phyloP scores from a whole-genome alignment of 2,329 filamentous ascomycete genomes.

The Albophoma yamanashiensis region DNA sequence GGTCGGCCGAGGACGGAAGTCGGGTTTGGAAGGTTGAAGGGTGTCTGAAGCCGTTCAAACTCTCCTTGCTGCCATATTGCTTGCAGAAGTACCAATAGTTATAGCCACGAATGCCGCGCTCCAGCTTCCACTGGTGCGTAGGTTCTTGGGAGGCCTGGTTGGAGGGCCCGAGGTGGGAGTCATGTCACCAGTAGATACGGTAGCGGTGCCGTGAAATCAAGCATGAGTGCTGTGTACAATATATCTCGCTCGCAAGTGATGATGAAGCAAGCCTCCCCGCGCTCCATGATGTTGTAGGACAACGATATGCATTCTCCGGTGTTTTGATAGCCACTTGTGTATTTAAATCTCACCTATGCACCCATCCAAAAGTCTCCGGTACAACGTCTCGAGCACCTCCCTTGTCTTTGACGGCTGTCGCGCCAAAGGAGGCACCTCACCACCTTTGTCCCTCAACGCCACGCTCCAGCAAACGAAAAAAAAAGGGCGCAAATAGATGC shows the following conservation, averaged over 20 bases:
- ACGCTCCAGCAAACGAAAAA: background rate
- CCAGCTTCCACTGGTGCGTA: background rate
- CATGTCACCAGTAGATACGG: background rate
- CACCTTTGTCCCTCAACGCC: background rate
- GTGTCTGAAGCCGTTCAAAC: background rate
- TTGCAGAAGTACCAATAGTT: background rate
- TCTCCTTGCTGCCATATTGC: background rate
- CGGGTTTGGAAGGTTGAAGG: background rate
- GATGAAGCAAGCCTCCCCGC: background rate
- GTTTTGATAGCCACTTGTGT: background rate
- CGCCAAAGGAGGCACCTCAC: background rate
- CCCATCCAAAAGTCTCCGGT: background rate
- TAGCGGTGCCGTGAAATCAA: background rate
- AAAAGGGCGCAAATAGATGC: background rate
- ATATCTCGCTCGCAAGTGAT: background rate
- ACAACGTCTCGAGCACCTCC: background rate
- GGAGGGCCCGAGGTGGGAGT: constrained; percentile 2
- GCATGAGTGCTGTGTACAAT: background rate
- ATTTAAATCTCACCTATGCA: background rate
- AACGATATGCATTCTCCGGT: no score
- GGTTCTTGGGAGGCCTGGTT: background rate
- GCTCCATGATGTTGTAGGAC: background rate
- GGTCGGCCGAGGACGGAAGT: background rate
- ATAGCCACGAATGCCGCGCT: background rate
- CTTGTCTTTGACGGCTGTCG: background rate